A percentile compares a stretch with the other conserved stretches of the same genome.
phyloP scores from a whole-genome alignment of 306 rosid species.

The Sechiopsis laciniata region DNA sequence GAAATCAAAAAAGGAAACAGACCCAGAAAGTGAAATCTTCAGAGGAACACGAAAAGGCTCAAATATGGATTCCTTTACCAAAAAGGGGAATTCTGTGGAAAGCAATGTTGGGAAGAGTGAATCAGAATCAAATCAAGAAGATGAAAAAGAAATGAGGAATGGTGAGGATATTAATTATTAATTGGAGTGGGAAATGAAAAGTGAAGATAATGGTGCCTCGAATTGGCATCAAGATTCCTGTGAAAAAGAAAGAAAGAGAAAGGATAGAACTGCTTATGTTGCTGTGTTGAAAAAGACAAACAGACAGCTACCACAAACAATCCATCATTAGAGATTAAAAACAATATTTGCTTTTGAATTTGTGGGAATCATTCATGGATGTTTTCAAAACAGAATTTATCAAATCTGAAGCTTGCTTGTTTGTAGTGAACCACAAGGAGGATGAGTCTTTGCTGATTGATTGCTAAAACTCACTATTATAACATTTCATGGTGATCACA shows the following conservation, averaged over 20 bases:
- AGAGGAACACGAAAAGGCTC: neutral
- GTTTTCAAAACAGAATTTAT: neutral
- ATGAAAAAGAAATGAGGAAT: neutral
- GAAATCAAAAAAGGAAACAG: slow-evolving; percentile 4
- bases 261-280: neutral
- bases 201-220: neutral
- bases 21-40: slow-evolving; percentile 9
- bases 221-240: slow-evolving; percentile 6
- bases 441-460: neutral
- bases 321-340: neutral
- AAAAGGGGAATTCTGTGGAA: neutral
- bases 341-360: neutral
- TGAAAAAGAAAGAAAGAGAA: neutral
- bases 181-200: neutral
- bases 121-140: neutral
- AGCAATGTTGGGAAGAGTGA: neutral
- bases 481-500: no score
- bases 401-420: neutral
- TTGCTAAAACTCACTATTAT: neutral
- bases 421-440: neutral
- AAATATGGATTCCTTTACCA: neutral
- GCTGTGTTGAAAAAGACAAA: neutral
- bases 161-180: neutral
- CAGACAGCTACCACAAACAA: slow-evolving; percentile 19
- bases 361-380: neutral